A percentile compares a stretch with the other conserved stretches of the same genome.
Conservation (phyloP, 805 yeast species). For the Suhomyces prunicola region DNA sequence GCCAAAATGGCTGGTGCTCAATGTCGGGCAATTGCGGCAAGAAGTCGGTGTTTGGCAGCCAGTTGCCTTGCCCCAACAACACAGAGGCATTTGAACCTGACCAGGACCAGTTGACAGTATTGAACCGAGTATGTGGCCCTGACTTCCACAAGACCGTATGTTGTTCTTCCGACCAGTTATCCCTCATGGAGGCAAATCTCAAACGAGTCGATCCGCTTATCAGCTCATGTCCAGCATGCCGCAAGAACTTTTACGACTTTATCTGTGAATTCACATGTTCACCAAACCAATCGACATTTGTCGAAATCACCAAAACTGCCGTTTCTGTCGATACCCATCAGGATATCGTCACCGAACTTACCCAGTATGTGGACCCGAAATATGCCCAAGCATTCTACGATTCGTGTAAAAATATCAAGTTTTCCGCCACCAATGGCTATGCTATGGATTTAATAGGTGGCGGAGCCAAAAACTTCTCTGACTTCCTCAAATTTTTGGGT, state of each 20-base stretch:
- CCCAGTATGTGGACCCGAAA: slow-evolving; percentile 53
- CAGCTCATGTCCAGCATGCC: slow-evolving; percentile 80
- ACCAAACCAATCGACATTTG: slow-evolving; percentile 71
- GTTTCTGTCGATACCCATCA: slow-evolving; percentile 47
- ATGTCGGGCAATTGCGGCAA: slow-evolving; percentile 74
- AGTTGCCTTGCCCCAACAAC: slow-evolving; percentile 73
- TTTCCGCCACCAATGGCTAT: slow-evolving; percentile 90
- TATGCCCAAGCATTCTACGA: slow-evolving; percentile 69
- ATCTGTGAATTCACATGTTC: slow-evolving; percentile 91
- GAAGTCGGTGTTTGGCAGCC: slow-evolving; percentile 70
- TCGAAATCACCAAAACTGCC: slow-evolving; percentile 58
- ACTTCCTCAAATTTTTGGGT: slow-evolving; percentile 84
- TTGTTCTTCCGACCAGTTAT: slow-evolving; percentile 65
- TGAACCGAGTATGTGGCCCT: slow-evolving; percentile 66
- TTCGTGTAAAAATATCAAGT: slow-evolving; percentile 85
- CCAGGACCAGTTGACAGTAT: slow-evolving; percentile 39
- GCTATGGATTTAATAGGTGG: slow-evolving; percentile 98
- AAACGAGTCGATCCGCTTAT: slow-evolving; percentile 40
- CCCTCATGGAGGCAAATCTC: slow-evolving; percentile 44
- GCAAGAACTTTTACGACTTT: slow-evolving; percentile 75
- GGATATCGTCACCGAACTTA: slow-evolving; percentile 67
- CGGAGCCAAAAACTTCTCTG: slow-evolving; percentile 75
- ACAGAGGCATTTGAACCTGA: slow-evolving; percentile 47
- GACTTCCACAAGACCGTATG: slow-evolving; percentile 60
- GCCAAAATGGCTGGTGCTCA: slow-evolving; percentile 48